Base-by-base conservation (phyloP, 805 yeast species). In the Dipodascopsis uninucleata region DNA sequence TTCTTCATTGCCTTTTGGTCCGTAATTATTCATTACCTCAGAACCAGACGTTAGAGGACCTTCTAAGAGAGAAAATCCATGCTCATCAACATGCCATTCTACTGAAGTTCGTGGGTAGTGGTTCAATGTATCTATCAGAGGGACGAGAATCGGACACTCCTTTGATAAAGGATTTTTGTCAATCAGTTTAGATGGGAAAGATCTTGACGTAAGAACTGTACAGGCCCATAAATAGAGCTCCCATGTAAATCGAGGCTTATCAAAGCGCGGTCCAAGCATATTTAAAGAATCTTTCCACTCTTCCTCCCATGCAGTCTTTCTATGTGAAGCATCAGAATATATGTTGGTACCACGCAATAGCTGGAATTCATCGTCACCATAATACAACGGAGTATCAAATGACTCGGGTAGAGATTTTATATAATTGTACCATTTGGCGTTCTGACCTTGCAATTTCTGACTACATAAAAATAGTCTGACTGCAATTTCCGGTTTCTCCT, bases 1-100 rank as follows among this genome's bases (percentile, higher is more conserved):
- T 53, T 86, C 95, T 52, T 85, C 94, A 58, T 87, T 88, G 0
- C 93, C 83, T 62, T 87, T 88, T 42, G 84, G 78, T 1, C 96
- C 97, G 63, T 89, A 88, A 63, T 85, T 85, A 61, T 88, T 88
- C 64, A 65, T 85, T 1, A 89, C 50, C 59, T 86, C 82, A 2
- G 65, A 61, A 1, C 75, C 75, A 1, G 49, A 52, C 5, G 51
- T 34, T 29, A 61, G 31, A 36, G 44, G 29, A 35, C 18, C 18
- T 24, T 42, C 57, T 4, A 54, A 64, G 53, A 80, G 79, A n/a
- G 62, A 58, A 45, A 76, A 74, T 1, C 58, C 52, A 1, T 47
- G 56, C 14, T 51, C 53, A 4, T 43, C 36, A 5, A 50, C 58
- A 1, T 53, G 58, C 97, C 97, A 89, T 16, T 74, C 66, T 0